Percentiles rank a stretch among this genome's conserved stretches.
phyloP scores from a whole-genome alignment of 2,329 filamentous ascomycete species.

The Cordyceps militaris region DNA sequence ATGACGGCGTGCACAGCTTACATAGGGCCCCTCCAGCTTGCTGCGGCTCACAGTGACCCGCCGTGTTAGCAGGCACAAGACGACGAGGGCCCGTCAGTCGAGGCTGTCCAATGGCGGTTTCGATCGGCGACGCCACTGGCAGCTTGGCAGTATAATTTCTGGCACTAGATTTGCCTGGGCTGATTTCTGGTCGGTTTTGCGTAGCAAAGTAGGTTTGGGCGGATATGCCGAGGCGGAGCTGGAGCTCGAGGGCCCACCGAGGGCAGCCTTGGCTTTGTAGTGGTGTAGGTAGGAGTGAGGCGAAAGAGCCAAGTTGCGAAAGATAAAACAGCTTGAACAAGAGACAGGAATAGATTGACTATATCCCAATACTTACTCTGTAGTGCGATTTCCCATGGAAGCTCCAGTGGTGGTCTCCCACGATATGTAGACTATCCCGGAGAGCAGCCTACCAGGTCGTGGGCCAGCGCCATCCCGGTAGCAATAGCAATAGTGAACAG shows the following conservation, averaged over 20 bases:
- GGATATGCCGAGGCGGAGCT: conserved; percentile 1
- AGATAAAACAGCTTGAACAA: too few species aligned
- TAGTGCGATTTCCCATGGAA: too few species aligned
- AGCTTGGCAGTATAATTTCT: not conserved
- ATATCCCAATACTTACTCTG: too few species aligned
- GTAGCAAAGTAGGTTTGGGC: not conserved
- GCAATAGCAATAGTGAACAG: too few species aligned
- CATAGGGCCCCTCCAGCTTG: conserved; percentile 4
- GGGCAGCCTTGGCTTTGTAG: not conserved
- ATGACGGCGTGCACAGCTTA: conserved; percentile 7
- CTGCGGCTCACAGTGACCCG: not conserved
- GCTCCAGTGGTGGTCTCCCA: too few species aligned
- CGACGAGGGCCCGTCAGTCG: not conserved
- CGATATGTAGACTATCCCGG: too few species aligned
- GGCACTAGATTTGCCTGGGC: not conserved
- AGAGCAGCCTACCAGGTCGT: too few species aligned
- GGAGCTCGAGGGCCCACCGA: not conserved
- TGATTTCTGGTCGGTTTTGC: not conserved
- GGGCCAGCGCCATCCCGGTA: too few species aligned
- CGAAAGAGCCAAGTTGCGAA: too few species aligned
- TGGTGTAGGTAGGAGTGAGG: too few species aligned
- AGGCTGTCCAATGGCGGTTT: not conserved
- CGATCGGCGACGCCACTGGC: not conserved
- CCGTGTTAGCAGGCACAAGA: not conserved
- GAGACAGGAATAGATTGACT: too few species aligned